Conservation (phyloP, 805 yeast species). For the Candida schatavii region DNA sequence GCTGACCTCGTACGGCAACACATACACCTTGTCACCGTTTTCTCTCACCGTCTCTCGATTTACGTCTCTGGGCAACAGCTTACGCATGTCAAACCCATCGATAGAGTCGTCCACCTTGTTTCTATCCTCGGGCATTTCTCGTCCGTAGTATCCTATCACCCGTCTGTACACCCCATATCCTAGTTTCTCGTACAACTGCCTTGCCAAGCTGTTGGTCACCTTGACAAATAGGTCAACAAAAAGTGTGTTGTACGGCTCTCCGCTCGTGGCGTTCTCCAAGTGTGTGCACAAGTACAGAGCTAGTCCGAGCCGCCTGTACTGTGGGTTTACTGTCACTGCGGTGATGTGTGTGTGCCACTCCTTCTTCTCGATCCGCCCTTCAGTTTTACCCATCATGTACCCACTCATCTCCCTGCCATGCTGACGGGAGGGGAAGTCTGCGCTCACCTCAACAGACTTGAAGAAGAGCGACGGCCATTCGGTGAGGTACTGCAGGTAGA, state of each 20-base stretch:
- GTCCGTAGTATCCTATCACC: conserved; percentile 84
- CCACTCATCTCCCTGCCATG: conserved; percentile 45
- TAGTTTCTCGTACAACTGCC: conserved; percentile 76
- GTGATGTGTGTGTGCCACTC: conserved; percentile 98
- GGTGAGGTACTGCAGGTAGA: conserved; percentile 78
- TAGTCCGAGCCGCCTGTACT: conserved; percentile 79
- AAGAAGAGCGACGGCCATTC: conserved; percentile 90
- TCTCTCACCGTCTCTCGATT: conserved; percentile 51
- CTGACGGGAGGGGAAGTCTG: conserved; percentile 13
- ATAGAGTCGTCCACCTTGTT: conserved; percentile 56
- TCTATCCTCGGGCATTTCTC: conserved; percentile 44
- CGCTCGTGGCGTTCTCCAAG: conserved; percentile 67
- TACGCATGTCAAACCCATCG: conserved; percentile 90
- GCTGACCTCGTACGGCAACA: conserved; percentile 63
- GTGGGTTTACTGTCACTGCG: conserved; percentile 86
- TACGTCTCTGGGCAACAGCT: conserved; percentile 56
- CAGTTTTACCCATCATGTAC: conserved; percentile 95
- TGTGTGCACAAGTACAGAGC: conserved; percentile 78
- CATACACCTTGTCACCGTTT: conserved; percentile 59
- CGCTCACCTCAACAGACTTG: conserved; percentile 53
- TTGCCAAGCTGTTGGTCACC: conserved; percentile 77
- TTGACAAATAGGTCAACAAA: conserved; percentile 91
- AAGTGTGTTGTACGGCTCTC: conserved; percentile 70
- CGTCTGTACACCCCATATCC: conserved; percentile 85
- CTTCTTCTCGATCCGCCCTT: conserved; percentile 60